phyloP scores from a whole-genome alignment of 495 filamentous ascomycete genomes.

The Aspergillus panamensis region DNA sequence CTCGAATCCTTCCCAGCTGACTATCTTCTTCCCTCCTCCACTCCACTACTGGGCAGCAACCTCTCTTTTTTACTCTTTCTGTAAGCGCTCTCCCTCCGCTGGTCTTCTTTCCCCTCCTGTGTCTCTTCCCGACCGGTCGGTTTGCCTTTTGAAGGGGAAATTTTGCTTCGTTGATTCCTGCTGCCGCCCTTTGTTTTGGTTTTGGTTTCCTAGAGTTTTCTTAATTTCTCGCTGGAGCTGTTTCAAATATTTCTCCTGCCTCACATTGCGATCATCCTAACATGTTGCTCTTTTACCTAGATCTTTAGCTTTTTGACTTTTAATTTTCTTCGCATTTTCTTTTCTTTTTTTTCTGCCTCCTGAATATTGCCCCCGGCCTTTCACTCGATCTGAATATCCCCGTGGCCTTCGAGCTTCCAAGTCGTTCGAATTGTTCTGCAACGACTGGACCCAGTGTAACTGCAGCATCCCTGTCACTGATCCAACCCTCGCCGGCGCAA shows the following conservation, averaged over 20 bases:
- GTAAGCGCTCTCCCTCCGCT: conserved; percentile 10
- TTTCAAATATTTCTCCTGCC: conserved; percentile 11
- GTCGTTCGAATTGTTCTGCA: conserved; percentile 23
- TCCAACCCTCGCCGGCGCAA: conserved; percentile 30
- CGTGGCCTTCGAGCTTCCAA: conserved; percentile 18
- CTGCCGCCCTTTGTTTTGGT: not conserved
- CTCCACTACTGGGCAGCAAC: conserved; percentile 13
- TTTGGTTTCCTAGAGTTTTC: not conserved
- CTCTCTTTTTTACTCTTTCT: conserved; percentile 11
- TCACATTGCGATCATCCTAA: conserved; percentile 19
- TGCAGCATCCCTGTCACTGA: conserved; percentile 44
- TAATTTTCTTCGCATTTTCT: not conserved
- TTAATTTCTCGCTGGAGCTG: conserved; percentile 7
- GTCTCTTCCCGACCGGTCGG: conserved; percentile 13
- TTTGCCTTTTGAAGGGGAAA: conserved; percentile 1
- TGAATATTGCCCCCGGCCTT: conserved; percentile 4
- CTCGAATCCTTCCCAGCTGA: conserved; percentile 6
- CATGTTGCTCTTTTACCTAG: conserved; percentile 12
- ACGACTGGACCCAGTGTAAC: conserved; percentile 28
- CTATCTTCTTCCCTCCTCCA: conserved; percentile 10
- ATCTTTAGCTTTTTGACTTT: conserved; percentile 4
- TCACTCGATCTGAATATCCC: conserved; percentile 16
- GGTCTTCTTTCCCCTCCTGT: not conserved
- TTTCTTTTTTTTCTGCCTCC: conserved; percentile 7
- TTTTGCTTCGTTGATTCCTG: not conserved